A percentile compares a stretch with the other conserved stretches of the same genome.
These are phyloP conservation scores for Hyaloscypha hepaticicola DNA, from an alignment of 495 filamentous ascomycete species.

Conservation along the genomic window DNA sequence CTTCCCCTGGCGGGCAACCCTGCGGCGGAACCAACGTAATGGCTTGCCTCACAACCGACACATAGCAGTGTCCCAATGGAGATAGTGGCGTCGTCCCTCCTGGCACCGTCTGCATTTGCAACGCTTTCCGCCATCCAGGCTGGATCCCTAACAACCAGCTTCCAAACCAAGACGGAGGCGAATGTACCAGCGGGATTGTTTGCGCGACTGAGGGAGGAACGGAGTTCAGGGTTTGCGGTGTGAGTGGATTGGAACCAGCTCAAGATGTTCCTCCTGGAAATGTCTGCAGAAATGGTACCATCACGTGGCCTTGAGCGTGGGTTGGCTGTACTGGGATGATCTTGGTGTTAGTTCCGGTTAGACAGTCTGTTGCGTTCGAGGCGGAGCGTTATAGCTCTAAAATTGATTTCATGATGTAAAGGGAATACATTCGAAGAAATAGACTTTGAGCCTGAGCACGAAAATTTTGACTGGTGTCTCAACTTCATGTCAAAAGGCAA, in stretches of 20 bases:
- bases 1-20: constrained; percentile 9
- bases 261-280: constrained; percentile 8
- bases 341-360: background rate
- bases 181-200: constrained; percentile 2
- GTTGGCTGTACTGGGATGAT: background rate
- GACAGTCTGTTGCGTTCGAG: background rate
- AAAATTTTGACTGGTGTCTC: background rate
- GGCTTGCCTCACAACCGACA: constrained; percentile 1
- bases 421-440: background rate
- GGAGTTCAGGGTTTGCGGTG: constrained; percentile 11
- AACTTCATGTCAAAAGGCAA: background rate
- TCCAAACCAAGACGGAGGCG: background rate
- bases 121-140: constrained; percentile 5
- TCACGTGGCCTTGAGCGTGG: background rate
- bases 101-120: constrained; percentile 10
- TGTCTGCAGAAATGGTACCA: constrained; percentile 3
- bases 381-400: background rate
- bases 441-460: background rate
- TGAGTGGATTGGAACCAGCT: constrained; percentile 5
- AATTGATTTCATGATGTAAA: background rate
- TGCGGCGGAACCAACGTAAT: constrained; percentile 5
- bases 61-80: constrained; percentile 15
- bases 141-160: constrained; percentile 11
- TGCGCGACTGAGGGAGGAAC: constrained; percentile 2
- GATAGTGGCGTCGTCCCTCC: constrained; percentile 10